These are phyloP conservation scores for Hymenoscyphus scutula DNA, from an alignment of 2,329 filamentous ascomycete species.

Conservation along the genomic window DNA sequence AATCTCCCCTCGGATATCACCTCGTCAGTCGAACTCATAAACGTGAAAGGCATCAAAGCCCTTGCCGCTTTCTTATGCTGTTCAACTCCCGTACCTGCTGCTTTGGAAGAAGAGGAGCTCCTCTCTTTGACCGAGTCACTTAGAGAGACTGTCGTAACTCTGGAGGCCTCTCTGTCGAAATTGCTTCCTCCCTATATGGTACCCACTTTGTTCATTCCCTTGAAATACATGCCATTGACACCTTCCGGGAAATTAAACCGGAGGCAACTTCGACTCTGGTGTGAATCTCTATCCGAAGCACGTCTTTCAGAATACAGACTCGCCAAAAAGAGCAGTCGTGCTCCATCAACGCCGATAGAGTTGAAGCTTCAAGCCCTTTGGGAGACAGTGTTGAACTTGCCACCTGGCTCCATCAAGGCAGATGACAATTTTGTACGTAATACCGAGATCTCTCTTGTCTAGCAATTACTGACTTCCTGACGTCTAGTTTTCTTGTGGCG, in stretches of 20 bases:
- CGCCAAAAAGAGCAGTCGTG: not conserved
- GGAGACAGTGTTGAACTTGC: slow-evolving; percentile 43
- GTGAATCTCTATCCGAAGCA: slow-evolving; percentile 11
- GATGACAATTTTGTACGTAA: slow-evolving; percentile 31
- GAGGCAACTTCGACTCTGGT: slow-evolving; percentile 36
- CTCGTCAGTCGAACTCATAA: slow-evolving; percentile 15
- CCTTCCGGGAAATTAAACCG: slow-evolving; percentile 37
- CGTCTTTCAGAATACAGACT: slow-evolving; percentile 8
- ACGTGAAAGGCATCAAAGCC: not conserved
- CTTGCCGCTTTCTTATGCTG: not conserved
- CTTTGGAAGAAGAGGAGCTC: not conserved
- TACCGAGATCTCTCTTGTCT: too few relatives aligned
- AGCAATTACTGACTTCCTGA: too few relatives aligned
- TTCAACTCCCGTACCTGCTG: not conserved
- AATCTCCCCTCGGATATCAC: not conserved
- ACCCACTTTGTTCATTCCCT: slow-evolving; percentile 35
- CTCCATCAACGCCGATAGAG: slow-evolving; percentile 14
- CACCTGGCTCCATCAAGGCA: slow-evolving; percentile 32
- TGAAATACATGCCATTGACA: slow-evolving; percentile 33
- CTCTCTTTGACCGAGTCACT: not conserved
- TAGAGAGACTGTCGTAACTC: not conserved
- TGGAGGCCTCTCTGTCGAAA: not conserved
- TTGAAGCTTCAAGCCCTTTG: slow-evolving; percentile 21
- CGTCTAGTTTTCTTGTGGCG: slow-evolving; percentile 36
- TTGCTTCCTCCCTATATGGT: slow-evolving; percentile 36